Evolutionary conservation across 106 monocot genomes (phyloP).

Genomic region (Apostasia ramifera): DNA sequence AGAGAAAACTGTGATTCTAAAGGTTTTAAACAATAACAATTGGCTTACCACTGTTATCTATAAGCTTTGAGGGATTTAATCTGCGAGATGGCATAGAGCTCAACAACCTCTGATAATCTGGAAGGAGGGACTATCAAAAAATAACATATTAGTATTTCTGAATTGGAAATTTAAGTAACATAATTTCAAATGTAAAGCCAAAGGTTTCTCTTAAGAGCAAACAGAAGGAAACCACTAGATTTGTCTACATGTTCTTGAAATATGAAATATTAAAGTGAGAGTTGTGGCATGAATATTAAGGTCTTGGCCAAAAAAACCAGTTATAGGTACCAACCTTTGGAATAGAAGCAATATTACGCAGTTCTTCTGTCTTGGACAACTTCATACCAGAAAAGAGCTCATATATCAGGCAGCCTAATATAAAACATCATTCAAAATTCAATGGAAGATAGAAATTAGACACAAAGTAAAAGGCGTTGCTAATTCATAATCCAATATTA

Average conservation of each 20-base stretch:
- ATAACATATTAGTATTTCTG: background rate
- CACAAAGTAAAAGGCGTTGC: too few species aligned
- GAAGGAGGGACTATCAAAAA: slow-evolving; percentile 76
- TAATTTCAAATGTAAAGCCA: background rate
- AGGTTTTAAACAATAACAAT: background rate
- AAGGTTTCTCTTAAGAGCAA: background rate
- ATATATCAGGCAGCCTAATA: slow-evolving; percentile 88
- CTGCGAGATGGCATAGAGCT: slow-evolving; percentile 88
- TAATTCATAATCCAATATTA: too few species aligned
- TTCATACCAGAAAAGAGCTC: slow-evolving; percentile 81
- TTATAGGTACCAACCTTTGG: slow-evolving; percentile 61
- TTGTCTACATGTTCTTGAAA: too few species aligned
- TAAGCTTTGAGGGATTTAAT: slow-evolving; percentile 84
- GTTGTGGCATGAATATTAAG: background rate
- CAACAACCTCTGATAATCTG: slow-evolving; percentile 96
- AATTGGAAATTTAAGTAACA: background rate
- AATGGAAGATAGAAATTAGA: too few species aligned
- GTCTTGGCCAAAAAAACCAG: background rate
- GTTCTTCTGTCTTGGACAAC: slow-evolving; percentile 83
- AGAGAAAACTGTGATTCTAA: too few species aligned
- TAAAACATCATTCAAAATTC: too few species aligned
- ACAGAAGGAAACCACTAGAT: background rate
- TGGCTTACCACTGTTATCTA: slow-evolving; percentile 81
- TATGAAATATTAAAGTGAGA: too few species aligned
- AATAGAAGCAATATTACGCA: slow-evolving; percentile 74